Evolutionary conservation across 2,329 filamentous ascomycete species (phyloP), one percentile per base, ranked within the genome.

Genomic region (Fusarium pseudocircinatum): DNA sequence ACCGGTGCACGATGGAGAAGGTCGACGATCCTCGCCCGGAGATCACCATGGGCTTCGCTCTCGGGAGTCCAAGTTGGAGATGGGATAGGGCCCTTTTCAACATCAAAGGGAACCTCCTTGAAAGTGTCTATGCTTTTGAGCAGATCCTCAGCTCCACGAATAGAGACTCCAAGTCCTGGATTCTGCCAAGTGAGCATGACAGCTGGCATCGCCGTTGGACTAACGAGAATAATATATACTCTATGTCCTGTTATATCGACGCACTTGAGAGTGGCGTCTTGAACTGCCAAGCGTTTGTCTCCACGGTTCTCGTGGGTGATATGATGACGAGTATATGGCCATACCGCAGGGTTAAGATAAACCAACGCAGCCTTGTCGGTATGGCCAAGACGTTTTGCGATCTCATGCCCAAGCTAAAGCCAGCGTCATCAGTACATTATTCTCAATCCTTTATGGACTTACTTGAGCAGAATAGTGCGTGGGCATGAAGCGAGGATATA

Each of bases 401-500:
- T 78, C 22, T 78, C 80, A 49, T 69, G 72, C 30, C 81, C 78
- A 36, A 87, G 79, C 84, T 85, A n/a, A 7, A 22, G 14, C 30
- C 12, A 16, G 49, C n/a, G 13, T 22, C n/a, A 24, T 67, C 26
- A 56, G 40, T 24, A 30, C n/a, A n/a, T n/a, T 20, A 12, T 36
- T 28, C 9, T 36, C 54, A n/a, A n/a, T 20, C 28, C 7, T 13
- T 15, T 10, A 13, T 13, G 22, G 14, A 24, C 37, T 75, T 67
- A 85, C 84, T 74, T 78, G 63, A 6, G 78, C 79, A 24, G 80
- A 77, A 36, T 76, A 76, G 1, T 82, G 79, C n/a, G 80, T 84
- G 2, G 86, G 85, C 3, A 77, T 70, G 65, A 87, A 85, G 8
- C 86, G 83, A 16, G 86, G 86, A 53, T 87, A 87, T 34, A 87